Base-by-base conservation (phyloP, 2,329 filamentous ascomycete genomes). In the Aspergillus quadricinctus region DNA sequence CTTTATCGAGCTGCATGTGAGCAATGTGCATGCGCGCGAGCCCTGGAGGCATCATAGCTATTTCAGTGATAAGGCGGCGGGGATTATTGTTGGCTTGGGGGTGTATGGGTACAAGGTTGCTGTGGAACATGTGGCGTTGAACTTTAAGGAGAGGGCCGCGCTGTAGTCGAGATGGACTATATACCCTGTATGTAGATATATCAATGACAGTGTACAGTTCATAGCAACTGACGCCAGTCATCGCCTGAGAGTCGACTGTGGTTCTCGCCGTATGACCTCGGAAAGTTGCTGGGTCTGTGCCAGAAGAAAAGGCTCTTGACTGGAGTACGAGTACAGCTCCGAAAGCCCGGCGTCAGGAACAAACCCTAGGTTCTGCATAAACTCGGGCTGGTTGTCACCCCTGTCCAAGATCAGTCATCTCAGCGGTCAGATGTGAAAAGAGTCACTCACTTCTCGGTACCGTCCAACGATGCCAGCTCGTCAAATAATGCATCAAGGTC, bases 1-100 rank as follows among this genome's bases (percentile, higher is more conserved):
- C 0, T 92, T 92, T 64, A 78, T 92, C 49, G 89, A 93, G 75
- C 72, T 91, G n/a, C 89, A 92, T 69, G 81, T 92, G 35, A 86
- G 80, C 54, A 92, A 92, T 70, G 82, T 92, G 1, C 88, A 92
- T 71, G 81, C 83, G 29, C 74, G 89, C 8, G 89, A 92, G 75
- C 66, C 78, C 1, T 92, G 83, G 65, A 78, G 89, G 53, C 81
- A 85, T 62, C 84, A 88, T 61, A 90, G 86, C 61, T 91, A 88
- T 66, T 76, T 92, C 61, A 85, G 83, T 63, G 89, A 92, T 69
- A 92, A 91, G 77, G 89, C 89, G 0, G 81, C 82, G 27, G 89
- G 85, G 0, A 85, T 92, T 8, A 85, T 93, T 56, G 87, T 85
- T 62, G 89, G 89, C 0, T 63, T 92, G 69, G 86, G 86, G 0